Evolutionary conservation across 805 yeast genomes (phyloP), one percentile per base, ranked within the genome.

Genomic region (Hermanozyma aechmeae): DNA sequence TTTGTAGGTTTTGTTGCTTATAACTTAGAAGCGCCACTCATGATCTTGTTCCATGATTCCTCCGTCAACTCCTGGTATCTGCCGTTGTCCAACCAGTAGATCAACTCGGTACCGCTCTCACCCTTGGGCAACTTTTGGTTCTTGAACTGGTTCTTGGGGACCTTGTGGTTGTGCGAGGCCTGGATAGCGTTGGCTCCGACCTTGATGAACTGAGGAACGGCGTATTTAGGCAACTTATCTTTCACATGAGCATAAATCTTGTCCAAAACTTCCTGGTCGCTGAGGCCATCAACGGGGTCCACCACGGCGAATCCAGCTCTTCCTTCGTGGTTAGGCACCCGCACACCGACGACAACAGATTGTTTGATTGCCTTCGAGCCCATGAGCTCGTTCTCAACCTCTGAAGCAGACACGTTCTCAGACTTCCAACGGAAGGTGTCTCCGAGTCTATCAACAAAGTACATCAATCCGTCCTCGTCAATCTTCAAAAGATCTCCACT

Each of bases 401-500:
- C 96, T 19, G 87, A 78, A 10, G 96, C 86, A 12, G 92, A 76
- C 8, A 89, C 96, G 52, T 87, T 87, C 58, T 87, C 97, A 2
- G 94, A 80, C 58, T 85, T 89, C 97, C 97, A 87, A 43, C 97
- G 68, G 61, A 82, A 87, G 0, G 96, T 89, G 49, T 87, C 97
- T 24, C 97, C 97, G 46, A 89, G 58, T 47, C 97, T 66, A 61
- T 87, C 97, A 25, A 86, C 84, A 53, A 87, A 87, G 55, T 79
- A 84, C 50, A 80, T 67, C 39, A 78, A 57, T 1, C 84, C 81
- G 39, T 76, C 68, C 16, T 62, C 63, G 51, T 85, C 95, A 49
- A 65, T 57, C 42, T 62, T 73, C 47, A 89, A 62, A 40, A 87
- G 64, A 51, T 87, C 97, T 24, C 96, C 96, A 16, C 84, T 71